Percentiles rank a stretch among this genome's conserved stretches.
phyloP scores from a whole-genome alignment of 495 filamentous ascomycete species.

The Tetracladium setigerum region DNA sequence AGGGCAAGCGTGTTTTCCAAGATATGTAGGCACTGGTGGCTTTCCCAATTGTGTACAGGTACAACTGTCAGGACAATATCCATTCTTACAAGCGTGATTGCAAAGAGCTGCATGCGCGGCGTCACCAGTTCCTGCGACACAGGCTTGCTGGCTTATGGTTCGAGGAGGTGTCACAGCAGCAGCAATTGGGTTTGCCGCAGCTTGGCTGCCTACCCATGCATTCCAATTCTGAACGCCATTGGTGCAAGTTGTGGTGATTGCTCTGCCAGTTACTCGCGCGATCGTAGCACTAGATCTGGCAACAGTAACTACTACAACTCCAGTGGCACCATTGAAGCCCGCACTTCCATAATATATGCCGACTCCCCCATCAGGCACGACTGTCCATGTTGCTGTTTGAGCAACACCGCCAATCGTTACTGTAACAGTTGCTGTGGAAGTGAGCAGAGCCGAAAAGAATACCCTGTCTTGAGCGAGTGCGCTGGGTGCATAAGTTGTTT shows the following conservation, averaged over 20 bases:
- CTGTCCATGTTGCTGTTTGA: background rate
- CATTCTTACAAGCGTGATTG: too few relatives aligned
- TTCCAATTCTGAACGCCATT: background rate
- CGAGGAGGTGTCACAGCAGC: too few relatives aligned
- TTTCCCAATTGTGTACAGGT: too few relatives aligned
- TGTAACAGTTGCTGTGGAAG: constrained; percentile 21
- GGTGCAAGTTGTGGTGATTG: background rate
- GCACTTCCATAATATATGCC: background rate
- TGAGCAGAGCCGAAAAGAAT: background rate
- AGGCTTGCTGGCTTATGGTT: too few relatives aligned
- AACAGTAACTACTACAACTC: background rate
- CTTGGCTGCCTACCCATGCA: background rate
- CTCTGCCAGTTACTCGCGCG: background rate
- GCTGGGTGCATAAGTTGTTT: background rate
- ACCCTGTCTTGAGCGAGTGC: background rate
- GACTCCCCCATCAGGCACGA: background rate
- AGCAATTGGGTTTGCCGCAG: background rate
- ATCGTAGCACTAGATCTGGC: background rate
- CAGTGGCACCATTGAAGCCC: background rate
- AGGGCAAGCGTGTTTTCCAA: too few relatives aligned
- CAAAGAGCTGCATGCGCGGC: too few relatives aligned
- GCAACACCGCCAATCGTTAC: constrained; percentile 40
- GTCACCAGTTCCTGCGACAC: too few relatives aligned
- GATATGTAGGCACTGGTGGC: too few relatives aligned
- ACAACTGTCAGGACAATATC: too few relatives aligned